phyloP scores from a whole-genome alignment of 352 stramenopile genomes.

The Elongisporangium prolatum region DNA sequence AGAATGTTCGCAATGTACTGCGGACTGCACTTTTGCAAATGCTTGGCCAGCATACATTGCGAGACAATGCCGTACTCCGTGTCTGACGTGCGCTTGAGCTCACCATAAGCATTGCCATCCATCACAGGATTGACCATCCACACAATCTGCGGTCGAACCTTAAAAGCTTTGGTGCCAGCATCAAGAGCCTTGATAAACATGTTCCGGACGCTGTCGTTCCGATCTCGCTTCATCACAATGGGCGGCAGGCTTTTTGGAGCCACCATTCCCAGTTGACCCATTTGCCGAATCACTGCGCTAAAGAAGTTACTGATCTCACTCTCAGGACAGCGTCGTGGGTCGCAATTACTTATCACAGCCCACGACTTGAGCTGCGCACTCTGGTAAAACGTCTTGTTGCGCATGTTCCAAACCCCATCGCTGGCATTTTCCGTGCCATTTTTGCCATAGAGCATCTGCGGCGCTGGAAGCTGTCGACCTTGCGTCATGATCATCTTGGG shows the following conservation, averaged over 20 bases:
- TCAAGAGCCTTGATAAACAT: constrained; percentile 38
- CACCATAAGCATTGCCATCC: constrained; percentile 46
- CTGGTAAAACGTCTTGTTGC: constrained; percentile 44
- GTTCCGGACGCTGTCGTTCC: constrained; percentile 24
- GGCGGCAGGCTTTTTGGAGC: constrained; percentile 25
- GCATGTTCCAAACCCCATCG: constrained; percentile 73
- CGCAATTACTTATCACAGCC: constrained; percentile 50
- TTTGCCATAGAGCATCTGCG: constrained; percentile 46
- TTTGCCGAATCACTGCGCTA: constrained; percentile 41
- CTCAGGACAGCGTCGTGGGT: constrained; percentile 25
- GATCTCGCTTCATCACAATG: constrained; percentile 32
- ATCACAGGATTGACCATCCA: constrained; percentile 53
- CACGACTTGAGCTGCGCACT: constrained; percentile 35
- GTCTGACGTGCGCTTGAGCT: constrained; percentile 77
- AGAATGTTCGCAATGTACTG: constrained; percentile 76
- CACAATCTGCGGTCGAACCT: constrained; percentile 30
- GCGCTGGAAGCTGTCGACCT: constrained; percentile 38
- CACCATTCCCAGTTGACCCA: constrained; percentile 55
- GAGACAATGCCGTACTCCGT: constrained; percentile 64
- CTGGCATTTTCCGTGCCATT: constrained; percentile 35
- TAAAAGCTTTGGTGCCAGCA: constrained; percentile 24
- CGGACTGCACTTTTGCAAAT: constrained; percentile 47
- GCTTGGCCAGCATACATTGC: constrained; percentile 74
- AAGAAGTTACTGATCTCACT: constrained; percentile 49
- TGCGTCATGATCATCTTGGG: constrained; percentile 49